phyloP scores from a whole-genome alignment of 2,329 filamentous ascomycete species.

The Cytospora leucostoma region DNA sequence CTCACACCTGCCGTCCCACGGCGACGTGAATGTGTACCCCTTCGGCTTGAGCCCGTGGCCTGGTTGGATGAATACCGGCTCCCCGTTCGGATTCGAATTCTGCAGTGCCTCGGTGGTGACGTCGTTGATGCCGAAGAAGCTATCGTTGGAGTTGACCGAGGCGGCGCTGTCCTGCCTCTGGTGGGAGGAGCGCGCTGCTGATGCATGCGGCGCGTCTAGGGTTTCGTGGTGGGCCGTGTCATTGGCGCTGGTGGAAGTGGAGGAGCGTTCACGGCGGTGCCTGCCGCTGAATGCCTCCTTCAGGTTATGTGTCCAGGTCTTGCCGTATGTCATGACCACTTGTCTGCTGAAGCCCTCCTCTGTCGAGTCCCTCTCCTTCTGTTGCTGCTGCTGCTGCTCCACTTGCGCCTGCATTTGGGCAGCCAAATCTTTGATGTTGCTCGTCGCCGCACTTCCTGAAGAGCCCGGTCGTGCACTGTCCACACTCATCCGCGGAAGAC shows the following conservation, averaged over 20 bases:
- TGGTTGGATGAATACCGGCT: constrained; percentile 43
- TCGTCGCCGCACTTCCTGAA: constrained; percentile 26
- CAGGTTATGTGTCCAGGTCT: constrained; percentile 51
- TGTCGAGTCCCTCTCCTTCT: constrained; percentile 26
- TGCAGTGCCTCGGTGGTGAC: not conserved
- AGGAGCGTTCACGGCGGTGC: constrained; percentile 34
- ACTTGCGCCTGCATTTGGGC: constrained; percentile 18
- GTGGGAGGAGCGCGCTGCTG: constrained; percentile 30
- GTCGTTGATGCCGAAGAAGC: not conserved
- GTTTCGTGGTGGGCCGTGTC: constrained; percentile 24
- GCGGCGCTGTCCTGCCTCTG: constrained; percentile 32
- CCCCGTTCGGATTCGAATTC: constrained; percentile 4
- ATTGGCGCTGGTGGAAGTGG: constrained; percentile 31
- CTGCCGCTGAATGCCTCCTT: constrained; percentile 45
- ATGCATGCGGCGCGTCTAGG: constrained; percentile 26
- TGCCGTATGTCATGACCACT: constrained; percentile 59
- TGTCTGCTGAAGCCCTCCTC: constrained; percentile 52
- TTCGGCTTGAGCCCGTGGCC: constrained; percentile 54
- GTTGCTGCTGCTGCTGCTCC: constrained; percentile 22
- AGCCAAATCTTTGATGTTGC: constrained; percentile 28
- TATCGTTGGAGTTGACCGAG: constrained; percentile 17
- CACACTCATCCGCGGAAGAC: constrained; percentile 34
- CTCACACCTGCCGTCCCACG: constrained; percentile 85
- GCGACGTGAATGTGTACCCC: constrained; percentile 78
- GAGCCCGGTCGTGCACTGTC: constrained; percentile 34